Evolutionary conservation across 2,329 filamentous ascomycete genomes (phyloP), one percentile per base, ranked within the genome.

Genomic region (Fusarium veterinarium): DNA sequence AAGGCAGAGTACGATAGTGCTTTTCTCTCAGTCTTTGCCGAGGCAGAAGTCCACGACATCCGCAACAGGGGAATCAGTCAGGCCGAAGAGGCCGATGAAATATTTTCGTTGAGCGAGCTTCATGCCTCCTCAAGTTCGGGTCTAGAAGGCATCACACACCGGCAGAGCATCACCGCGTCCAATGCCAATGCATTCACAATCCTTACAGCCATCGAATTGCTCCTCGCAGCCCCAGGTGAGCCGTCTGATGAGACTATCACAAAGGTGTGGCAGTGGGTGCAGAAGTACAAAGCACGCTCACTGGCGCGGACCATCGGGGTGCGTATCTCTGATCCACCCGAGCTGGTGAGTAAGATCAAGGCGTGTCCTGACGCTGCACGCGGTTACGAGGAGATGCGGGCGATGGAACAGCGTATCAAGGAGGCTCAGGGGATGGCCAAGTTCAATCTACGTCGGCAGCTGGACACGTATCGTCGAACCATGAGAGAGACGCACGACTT

Each of bases 221-320:
- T 53, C 4, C 49, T 53, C 23, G 23, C 2, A 13, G 14, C 23
- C 5, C 23, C 49, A 1, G 49, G 19, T 12, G 33, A 30, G 2
- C 33, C 33, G 4, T 17, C 49, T 5, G 49, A 53, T 17, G 33
- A 53, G 49, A 40, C 49, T 12, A 53, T 53, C 23, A 40, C 33
- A n/a, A 28, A 40, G 33, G 1, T 40, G 12, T 53, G 49, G 49
- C 33, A 38, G 8, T 53, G 49, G 33, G 33, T 53, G 19, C 49
- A 53, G 35, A 53, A 53, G 33, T 53, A n/a, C 49, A 53, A 53
- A 40, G 49, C 49, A 38, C 49, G 49, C 1, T 53, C 49, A 10
- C 25, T 53, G 19, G 49, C 49, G 23, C 49, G 33, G 19, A 53
- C 49, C 3, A 53, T 53, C 14, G 49, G 49, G 7, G 19, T 40